Percentiles rank a stretch among this genome's conserved stretches.
phyloP scores from a whole-genome alignment of 2,329 filamentous ascomycete genomes.

The Hypoxylon rubiginosum region DNA sequence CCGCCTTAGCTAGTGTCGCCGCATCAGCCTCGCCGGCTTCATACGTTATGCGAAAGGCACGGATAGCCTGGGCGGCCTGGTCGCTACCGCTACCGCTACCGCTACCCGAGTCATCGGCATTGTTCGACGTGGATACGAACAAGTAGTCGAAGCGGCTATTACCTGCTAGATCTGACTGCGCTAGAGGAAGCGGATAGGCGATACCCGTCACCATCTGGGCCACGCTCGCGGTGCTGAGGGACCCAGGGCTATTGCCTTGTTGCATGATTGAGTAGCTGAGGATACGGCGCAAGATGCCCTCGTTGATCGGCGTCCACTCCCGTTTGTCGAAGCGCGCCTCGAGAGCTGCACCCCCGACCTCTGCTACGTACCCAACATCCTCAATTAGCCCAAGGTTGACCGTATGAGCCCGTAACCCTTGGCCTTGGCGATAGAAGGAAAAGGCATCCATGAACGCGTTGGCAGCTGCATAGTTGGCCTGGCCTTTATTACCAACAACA shows the following conservation, averaged over 20 bases:
- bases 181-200: constrained; percentile 42
- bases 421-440: constrained; percentile 51
- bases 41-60: neutral
- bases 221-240: constrained; percentile 11
- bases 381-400: constrained; percentile 58
- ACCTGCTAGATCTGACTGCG: constrained; percentile 41
- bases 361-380: constrained; percentile 51
- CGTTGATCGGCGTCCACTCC: constrained; percentile 37
- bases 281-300: constrained; percentile 38
- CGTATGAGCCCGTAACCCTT: constrained; percentile 52
- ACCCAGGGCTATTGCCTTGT: constrained; percentile 8
- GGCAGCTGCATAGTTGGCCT: constrained; percentile 59
- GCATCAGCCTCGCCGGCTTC: neutral
- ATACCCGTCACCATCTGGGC: constrained; percentile 47
- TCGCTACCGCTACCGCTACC: neutral
- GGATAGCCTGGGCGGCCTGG: neutral
- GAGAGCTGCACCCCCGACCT: constrained; percentile 27
- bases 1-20: neutral
- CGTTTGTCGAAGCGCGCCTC: constrained; percentile 32
- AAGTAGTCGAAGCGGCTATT: constrained; percentile 48
- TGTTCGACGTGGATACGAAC: no score
- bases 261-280: constrained; percentile 45
- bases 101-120: neutral
- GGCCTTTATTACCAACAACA: constrained; percentile 54
- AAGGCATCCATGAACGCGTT: constrained; percentile 59